Evolutionary conservation across 2,329 filamentous ascomycete genomes (phyloP).

Genomic region (Aspergillus ochraceoroseus): DNA sequence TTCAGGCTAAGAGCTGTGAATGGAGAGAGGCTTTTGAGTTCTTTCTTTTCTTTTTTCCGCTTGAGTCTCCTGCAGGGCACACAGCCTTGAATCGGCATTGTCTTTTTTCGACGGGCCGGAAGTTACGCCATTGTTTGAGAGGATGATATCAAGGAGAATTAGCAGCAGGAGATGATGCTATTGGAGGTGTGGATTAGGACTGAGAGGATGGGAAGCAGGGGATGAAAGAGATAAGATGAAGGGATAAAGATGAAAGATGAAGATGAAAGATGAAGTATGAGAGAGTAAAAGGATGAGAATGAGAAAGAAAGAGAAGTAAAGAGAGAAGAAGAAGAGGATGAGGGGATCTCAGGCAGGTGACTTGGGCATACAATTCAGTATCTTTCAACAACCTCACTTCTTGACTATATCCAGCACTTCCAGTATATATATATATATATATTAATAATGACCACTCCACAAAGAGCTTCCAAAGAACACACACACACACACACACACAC

Average conservation of each 20-base stretch:
- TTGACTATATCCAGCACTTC: not conserved
- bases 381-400: not conserved
- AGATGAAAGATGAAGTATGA: too few relatives aligned
- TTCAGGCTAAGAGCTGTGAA: conserved; percentile 1
- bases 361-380: conserved; percentile 1
- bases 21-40: conserved; percentile 9
- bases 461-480: not conserved
- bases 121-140: conserved; percentile 23
- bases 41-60: conserved; percentile 20
- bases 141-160: conserved; percentile 19
- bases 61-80: conserved; percentile 15
- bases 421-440: too few relatives aligned
- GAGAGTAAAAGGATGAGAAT: not conserved
- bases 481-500: conserved; percentile 1
- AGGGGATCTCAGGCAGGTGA: conserved; percentile 8
- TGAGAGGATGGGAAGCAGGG: not conserved
- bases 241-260: not conserved
- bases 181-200: conserved; percentile 6
- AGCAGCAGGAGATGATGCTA: conserved; percentile 9
- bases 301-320: conserved; percentile 1
- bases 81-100: conserved; percentile 18
- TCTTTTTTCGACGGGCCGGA: conserved; percentile 7
- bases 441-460: not conserved
- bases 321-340: conserved; percentile 8
- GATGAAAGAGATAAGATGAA: conserved; percentile 3